Base-by-base conservation (phyloP, 1,284 basidiomycete genomes). In the Coniferiporia sulphurascens region DNA sequence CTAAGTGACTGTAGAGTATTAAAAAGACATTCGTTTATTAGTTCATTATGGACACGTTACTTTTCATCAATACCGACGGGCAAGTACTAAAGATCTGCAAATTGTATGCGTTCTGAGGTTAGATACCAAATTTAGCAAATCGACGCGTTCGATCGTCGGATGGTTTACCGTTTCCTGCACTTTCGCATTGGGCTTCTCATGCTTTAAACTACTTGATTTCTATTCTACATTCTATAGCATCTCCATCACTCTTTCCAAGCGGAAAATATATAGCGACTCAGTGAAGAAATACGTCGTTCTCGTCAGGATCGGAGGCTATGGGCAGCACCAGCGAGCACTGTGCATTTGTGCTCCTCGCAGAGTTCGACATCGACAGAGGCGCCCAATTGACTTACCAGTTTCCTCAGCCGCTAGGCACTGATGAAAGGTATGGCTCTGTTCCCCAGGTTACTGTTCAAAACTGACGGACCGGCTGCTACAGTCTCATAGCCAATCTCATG, bases 401-500 rank as follows among this genome's bases (percentile, higher is more conserved):
- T 69, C 95, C 95, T 6, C 91, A 92, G 68, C 92, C 93, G 21
- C 81, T 95, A 35, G 94, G 94, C 3, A 87, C 91, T 54, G 91
- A 96, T 77, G 93, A 95, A 74, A 89, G 91, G 94, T 95, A 61
- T 65, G 86, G 72, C 8, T 8, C 5, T 21, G 3, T 12, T 9
- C 21, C 13, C 55, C 43, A 17, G n/a, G 44, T 56, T 17, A 38
- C 1, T n/a, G 45, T 61, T 67, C 13, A 32, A 68, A 54, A 13
- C 60, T 22, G 55, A 34, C 45, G 43, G 65, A 44, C 32, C 48
- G 44, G 17, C 48, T 10, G 22, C 17, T 46, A 6, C 66, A 97
- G 95, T 64, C 83, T 94, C 22, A 81, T 99, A 3, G 97, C 96
- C 1, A 96, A 98, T 75, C 84, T 97, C 63, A 99, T 99, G 96